phyloP scores from a whole-genome alignment of 345 rosid genomes.

The Salix caprea region DNA sequence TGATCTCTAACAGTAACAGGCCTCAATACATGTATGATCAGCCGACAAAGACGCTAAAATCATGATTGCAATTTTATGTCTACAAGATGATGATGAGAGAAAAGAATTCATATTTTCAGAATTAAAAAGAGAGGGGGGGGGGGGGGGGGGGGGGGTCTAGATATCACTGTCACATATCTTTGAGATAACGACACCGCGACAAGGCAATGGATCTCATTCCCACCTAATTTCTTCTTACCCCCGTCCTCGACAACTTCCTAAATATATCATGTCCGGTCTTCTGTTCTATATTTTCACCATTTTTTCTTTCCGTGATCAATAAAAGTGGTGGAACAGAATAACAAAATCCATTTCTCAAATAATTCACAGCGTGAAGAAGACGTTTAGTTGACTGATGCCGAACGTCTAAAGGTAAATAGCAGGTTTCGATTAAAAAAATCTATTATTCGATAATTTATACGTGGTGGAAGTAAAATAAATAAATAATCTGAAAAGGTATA shows the following conservation, averaged over 20 bases:
- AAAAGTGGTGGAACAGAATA: neutral
- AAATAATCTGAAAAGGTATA: too few relatives aligned
- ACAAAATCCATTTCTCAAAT: neutral
- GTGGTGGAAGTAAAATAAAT: too few relatives aligned
- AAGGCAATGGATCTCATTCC: constrained; percentile 51
- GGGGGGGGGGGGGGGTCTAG: neutral
- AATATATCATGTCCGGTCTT: neutral
- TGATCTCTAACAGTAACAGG: too few relatives aligned
- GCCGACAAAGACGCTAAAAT: neutral
- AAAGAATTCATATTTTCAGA: neutral
- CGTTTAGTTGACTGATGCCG: neutral
- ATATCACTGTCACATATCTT: constrained; percentile 59
- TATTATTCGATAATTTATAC: too few relatives aligned
- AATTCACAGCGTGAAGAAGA: neutral
- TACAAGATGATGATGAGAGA: neutral
- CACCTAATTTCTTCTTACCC: constrained; percentile 21
- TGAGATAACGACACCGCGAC: constrained; percentile 52
- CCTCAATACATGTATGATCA: neutral
- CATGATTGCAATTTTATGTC: neutral
- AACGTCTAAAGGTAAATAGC: too few relatives aligned
- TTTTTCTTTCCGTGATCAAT: neutral
- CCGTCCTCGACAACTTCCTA: constrained; percentile 2
- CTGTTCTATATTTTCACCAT: neutral
- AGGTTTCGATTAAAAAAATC: too few relatives aligned
- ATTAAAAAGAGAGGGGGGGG: neutral